A percentile compares a stretch with the other conserved stretches of the same genome.
Conservation (phyloP, 306 rosid species). For the Pyrus betulifolia region DNA sequence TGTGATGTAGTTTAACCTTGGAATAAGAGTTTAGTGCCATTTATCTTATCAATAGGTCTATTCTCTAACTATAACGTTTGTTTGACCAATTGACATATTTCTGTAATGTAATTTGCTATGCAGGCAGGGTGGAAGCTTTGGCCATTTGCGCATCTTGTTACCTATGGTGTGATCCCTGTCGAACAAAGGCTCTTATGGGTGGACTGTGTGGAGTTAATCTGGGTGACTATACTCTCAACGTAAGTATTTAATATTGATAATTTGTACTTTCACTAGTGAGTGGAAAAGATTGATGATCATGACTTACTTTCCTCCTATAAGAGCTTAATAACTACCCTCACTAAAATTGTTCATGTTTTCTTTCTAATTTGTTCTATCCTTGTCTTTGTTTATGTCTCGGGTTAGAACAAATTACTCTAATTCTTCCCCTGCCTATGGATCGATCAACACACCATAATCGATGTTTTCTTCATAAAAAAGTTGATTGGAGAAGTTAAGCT, state of each 20-base stretch:
- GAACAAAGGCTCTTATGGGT: slow-evolving; percentile 98
- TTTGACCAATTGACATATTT: slow-evolving; percentile 7
- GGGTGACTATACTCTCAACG: slow-evolving; percentile 99
- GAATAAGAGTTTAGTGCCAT: not conserved
- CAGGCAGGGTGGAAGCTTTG: slow-evolving; percentile 99
- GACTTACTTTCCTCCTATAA: not conserved
- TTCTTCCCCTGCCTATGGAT: too few relatives aligned
- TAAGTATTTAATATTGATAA: slow-evolving; percentile 28
- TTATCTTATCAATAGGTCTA: not conserved
- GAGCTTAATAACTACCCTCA: not conserved
- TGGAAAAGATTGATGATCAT: not conserved
- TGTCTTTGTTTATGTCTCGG: not conserved
- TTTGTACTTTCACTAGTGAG: not conserved
- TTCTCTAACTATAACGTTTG: not conserved
- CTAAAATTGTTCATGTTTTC: not conserved
- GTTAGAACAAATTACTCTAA: too few relatives aligned
- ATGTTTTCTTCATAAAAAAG: not conserved
- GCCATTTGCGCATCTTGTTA: slow-evolving; percentile 96
- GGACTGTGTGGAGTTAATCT: slow-evolving; percentile 80
- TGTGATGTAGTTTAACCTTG: not conserved
- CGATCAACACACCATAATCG: too few relatives aligned
- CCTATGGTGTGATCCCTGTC: slow-evolving; percentile 87
- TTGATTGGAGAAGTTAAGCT: not conserved
- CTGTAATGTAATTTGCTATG: slow-evolving; percentile 10
- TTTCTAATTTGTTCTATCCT: not conserved